Evolutionary conservation across 2,329 filamentous ascomycete genomes (phyloP).

Genomic region (Plectosphaerella cucumerina): DNA sequence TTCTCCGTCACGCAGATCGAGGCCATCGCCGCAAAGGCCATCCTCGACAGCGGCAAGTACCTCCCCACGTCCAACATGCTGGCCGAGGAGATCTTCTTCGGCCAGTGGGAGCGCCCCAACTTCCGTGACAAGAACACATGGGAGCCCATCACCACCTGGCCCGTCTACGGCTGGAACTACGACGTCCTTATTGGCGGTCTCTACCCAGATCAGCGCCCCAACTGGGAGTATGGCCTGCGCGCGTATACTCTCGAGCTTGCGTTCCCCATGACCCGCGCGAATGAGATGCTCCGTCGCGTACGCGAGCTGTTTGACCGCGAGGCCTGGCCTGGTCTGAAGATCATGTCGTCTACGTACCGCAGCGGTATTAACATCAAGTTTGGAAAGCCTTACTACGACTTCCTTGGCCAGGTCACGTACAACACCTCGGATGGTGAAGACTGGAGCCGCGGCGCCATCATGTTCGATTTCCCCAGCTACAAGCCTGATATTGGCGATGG

Average conservation of each 20-base stretch:
- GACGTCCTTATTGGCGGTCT: constrained; percentile 49
- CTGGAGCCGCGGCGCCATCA: constrained; percentile 46
- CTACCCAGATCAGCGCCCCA: constrained; percentile 41
- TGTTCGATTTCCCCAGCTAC: constrained; percentile 50
- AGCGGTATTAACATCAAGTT: constrained; percentile 51
- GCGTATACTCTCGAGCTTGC: constrained; percentile 47
- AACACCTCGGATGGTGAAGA: constrained; percentile 43
- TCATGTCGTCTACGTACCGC: constrained; percentile 47
- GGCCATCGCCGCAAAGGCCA: constrained; percentile 30
- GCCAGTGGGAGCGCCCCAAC: constrained; percentile 44
- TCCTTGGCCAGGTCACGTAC: constrained; percentile 44
- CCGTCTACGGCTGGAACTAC: constrained; percentile 50
- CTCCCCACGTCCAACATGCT: constrained; percentile 42
- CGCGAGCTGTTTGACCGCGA: constrained; percentile 44
- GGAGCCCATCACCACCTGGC: constrained; percentile 36
- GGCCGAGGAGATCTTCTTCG: constrained; percentile 45
- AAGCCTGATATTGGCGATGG: constrained; percentile 39
- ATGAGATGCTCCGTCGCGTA: constrained; percentile 43
- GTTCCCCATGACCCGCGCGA: constrained; percentile 45
- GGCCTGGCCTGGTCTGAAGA: constrained; percentile 28
- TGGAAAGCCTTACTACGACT: constrained; percentile 41
- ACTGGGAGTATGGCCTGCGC: constrained; percentile 45
- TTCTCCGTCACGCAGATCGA: constrained; percentile 44
- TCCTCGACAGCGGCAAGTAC: constrained; percentile 44
- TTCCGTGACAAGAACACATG: constrained; percentile 47